A percentile compares a stretch with the other conserved stretches of the same genome.
These are phyloP conservation scores for Calophaca sinica DNA, from an alignment of 306 rosid species.

Conservation along the genomic window DNA sequence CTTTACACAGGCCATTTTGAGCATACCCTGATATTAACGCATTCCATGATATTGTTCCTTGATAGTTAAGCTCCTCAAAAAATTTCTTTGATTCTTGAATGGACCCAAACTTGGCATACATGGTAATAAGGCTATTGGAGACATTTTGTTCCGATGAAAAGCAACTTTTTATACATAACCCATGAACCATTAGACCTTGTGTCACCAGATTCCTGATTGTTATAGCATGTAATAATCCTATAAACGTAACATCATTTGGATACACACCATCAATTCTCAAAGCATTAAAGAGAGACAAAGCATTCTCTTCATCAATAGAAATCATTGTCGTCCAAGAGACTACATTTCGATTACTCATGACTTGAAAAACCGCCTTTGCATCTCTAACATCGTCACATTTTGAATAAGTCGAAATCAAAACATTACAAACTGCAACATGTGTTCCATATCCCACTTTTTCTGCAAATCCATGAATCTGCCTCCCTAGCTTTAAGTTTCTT, in stretches of 20 bases:
- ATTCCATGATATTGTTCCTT: conserved; percentile 86
- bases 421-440: conserved; percentile 71
- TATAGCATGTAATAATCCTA: conserved; percentile 75
- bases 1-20: conserved; percentile 67
- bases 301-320: conserved; percentile 70
- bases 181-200: conserved; percentile 73
- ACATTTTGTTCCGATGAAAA: conserved; percentile 61
- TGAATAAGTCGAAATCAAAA: conserved; percentile 77
- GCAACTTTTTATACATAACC: conserved; percentile 63
- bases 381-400: conserved; percentile 69
- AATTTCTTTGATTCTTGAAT: conserved; percentile 70
- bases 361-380: conserved; percentile 63
- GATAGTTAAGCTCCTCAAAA: conserved; percentile 71
- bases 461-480: conserved; percentile 70
- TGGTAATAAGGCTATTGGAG: conserved; percentile 82
- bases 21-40: conserved; percentile 87
- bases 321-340: conserved; percentile 89
- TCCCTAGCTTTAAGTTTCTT: conserved; percentile 66
- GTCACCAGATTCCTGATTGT: conserved; percentile 58
- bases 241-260: conserved; percentile 83
- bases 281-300: conserved; percentile 60
- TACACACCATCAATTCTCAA: conserved; percentile 75
- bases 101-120: conserved; percentile 79
- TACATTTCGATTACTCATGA: conserved; percentile 68
- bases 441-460: conserved; percentile 67